A percentile compares a stretch with the other conserved stretches of the same genome.
These are phyloP conservation scores for Dactylellina leptospora DNA, from an alignment of 2,329 filamentous ascomycete species.

Conservation along the genomic window DNA sequence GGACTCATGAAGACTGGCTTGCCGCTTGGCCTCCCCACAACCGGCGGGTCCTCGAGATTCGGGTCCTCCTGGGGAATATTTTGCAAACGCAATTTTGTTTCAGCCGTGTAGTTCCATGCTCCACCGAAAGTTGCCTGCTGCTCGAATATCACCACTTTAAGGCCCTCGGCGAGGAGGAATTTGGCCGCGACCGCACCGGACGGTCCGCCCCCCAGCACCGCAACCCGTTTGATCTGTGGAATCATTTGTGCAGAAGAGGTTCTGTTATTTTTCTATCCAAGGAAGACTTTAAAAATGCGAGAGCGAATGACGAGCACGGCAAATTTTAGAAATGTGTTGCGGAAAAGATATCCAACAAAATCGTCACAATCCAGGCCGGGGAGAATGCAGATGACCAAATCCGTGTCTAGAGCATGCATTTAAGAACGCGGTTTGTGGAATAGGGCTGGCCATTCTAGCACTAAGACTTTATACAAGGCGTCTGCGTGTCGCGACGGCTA, in stretches of 20 bases:
- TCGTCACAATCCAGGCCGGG: not conserved
- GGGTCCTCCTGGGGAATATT: slow-evolving; percentile 75
- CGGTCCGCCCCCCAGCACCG: slow-evolving; percentile 84
- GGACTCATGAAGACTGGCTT: slow-evolving; percentile 74
- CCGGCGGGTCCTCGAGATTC: slow-evolving; percentile 71
- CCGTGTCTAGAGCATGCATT: not conserved
- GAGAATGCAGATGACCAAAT: not conserved
- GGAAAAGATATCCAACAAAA: slow-evolving; percentile 10
- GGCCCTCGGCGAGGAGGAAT: slow-evolving; percentile 77
- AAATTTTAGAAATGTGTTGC: slow-evolving; percentile 18
- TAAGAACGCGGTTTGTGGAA: not conserved
- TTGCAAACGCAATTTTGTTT: slow-evolving; percentile 62
- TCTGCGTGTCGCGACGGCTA: not conserved
- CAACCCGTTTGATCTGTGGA: slow-evolving; percentile 28
- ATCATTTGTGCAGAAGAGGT: slow-evolving; percentile 1
- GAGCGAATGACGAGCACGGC: too few relatives aligned
- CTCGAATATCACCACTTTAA: slow-evolving; percentile 79
- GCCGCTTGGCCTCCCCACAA: slow-evolving; percentile 58
- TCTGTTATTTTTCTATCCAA: not conserved
- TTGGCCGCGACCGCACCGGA: slow-evolving; percentile 81
- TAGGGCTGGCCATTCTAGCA: not conserved
- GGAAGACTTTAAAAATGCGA: too few relatives aligned
- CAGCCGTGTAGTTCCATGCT: slow-evolving; percentile 80
- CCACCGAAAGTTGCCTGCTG: slow-evolving; percentile 80
- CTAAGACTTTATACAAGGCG: not conserved